These are phyloP conservation scores for Trichosporon inkin DNA, from an alignment of 1,284 basidiomycete species.

Conservation along the genomic window DNA sequence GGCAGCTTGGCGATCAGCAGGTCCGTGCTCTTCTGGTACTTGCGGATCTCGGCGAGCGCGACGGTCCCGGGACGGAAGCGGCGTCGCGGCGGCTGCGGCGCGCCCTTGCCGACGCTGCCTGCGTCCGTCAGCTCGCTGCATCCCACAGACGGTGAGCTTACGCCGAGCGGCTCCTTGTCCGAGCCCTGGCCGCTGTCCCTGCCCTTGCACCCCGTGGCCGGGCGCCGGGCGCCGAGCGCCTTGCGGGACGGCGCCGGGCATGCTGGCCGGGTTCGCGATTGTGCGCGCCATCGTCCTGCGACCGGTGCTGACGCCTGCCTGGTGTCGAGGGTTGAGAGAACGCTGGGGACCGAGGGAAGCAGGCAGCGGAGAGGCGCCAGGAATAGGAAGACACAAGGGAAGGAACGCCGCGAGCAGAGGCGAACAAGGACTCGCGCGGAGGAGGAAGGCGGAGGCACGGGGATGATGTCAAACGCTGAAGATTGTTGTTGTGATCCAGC, in stretches of 20 bases:
- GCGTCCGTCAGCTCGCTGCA: not conserved
- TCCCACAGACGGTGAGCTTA: not conserved
- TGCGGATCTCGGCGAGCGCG: constrained; percentile 84
- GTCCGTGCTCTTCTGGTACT: constrained; percentile 90
- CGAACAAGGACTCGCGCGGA: constrained; percentile 8
- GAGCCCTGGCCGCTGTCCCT: constrained; percentile 30
- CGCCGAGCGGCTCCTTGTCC: constrained; percentile 14
- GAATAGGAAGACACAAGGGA: too few species aligned
- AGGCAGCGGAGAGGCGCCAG: too few species aligned
- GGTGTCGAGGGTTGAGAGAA: not conserved
- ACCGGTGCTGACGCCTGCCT: not conserved
- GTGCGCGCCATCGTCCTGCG: constrained; percentile 17
- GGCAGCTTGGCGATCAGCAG: constrained; percentile 80
- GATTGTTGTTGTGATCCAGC: too few species aligned
- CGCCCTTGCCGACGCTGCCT: not conserved
- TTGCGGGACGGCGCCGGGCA: constrained; percentile 13
- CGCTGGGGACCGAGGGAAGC: too few species aligned
- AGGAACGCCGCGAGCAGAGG: not conserved
- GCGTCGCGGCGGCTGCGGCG: constrained; percentile 35
- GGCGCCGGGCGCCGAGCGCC: constrained; percentile 41
- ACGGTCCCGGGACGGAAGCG: constrained; percentile 78
- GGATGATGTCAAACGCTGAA: not conserved
- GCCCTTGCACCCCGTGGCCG: constrained; percentile 33
- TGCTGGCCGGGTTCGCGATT: constrained; percentile 10
- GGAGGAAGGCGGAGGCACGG: not conserved